Evolutionary conservation across 2,329 filamentous ascomycete species (phyloP).

Genomic region (Lachnellula cervina): DNA sequence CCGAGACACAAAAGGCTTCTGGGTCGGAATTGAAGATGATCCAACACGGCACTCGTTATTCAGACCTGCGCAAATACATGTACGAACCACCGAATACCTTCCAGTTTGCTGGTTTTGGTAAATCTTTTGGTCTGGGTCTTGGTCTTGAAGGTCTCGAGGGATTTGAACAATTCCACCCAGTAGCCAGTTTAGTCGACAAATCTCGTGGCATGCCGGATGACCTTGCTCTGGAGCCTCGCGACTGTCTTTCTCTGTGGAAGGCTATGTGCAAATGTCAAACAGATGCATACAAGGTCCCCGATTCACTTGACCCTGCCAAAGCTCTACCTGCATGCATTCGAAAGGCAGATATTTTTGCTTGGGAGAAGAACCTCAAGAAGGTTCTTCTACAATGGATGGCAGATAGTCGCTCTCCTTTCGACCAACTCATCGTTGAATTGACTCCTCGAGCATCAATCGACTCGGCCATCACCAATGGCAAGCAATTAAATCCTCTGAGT

Average conservation of each 20-base stretch:
- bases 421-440: slow-evolving; percentile 44
- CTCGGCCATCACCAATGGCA: slow-evolving; percentile 15
- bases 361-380: slow-evolving; percentile 58
- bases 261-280: slow-evolving; percentile 56
- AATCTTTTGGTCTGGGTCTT: slow-evolving; percentile 35
- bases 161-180: slow-evolving; percentile 52
- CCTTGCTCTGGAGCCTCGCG: slow-evolving; percentile 63
- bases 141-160: slow-evolving; percentile 40
- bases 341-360: slow-evolving; percentile 62
- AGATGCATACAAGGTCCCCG: slow-evolving; percentile 43
- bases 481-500: slow-evolving; percentile 27
- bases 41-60: slow-evolving; percentile 64
- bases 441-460: slow-evolving; percentile 13
- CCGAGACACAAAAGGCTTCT: slow-evolving; percentile 56
- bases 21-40: slow-evolving; percentile 64
- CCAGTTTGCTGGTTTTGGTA: slow-evolving; percentile 30
- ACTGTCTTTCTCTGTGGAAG: slow-evolving; percentile 63
- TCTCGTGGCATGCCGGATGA: slow-evolving; percentile 62
- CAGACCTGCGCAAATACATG: slow-evolving; percentile 70
- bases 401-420: slow-evolving; percentile 41
- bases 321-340: slow-evolving; percentile 50
- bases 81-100: slow-evolving; percentile 49
- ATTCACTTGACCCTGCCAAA: slow-evolving; percentile 44
- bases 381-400: slow-evolving; percentile 57
- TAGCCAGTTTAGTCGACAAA: slow-evolving; percentile 57